A percentile compares a stretch with the other conserved stretches of the same genome.
phyloP scores from a whole-genome alignment of 441 rosid genomes.

The Pelargonium fulgidum region DNA sequence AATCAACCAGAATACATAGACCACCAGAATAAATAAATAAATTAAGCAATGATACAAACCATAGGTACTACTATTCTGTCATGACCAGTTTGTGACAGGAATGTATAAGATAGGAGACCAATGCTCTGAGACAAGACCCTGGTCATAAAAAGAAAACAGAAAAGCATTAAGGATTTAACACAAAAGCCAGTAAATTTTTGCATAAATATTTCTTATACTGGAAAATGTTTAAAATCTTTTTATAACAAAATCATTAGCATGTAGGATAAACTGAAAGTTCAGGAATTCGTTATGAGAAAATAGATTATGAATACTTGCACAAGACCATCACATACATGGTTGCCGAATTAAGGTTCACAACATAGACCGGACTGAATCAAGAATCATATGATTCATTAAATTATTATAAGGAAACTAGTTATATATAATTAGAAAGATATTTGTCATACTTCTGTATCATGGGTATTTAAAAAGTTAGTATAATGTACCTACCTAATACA shows the following conservation, averaged over 20 bases:
- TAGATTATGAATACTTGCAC: no score
- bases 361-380: no score
- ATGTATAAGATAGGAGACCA: conserved; percentile 88
- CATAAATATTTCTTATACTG: not conserved
- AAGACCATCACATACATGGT: no score
- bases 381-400: no score
- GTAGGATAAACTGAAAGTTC: no score
- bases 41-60: conserved; percentile 43
- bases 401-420: no score
- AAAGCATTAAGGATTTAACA: conserved; percentile 7
- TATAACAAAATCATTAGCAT: no score
- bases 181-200: not conserved
- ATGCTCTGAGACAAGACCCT: conserved; percentile 69
- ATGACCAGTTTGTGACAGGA: conserved; percentile 60
- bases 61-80: conserved; percentile 91
- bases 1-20: not conserved
- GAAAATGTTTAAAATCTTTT: no score
- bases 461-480: not conserved
- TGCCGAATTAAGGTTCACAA: no score
- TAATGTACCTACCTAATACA: not conserved
- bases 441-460: not conserved
- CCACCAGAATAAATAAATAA: not conserved
- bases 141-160: conserved; percentile 18
- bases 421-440: not conserved
- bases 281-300: no score